Evolutionary conservation across 495 filamentous ascomycete genomes (phyloP).

Genomic region (Annulohypoxylon moriforme): DNA sequence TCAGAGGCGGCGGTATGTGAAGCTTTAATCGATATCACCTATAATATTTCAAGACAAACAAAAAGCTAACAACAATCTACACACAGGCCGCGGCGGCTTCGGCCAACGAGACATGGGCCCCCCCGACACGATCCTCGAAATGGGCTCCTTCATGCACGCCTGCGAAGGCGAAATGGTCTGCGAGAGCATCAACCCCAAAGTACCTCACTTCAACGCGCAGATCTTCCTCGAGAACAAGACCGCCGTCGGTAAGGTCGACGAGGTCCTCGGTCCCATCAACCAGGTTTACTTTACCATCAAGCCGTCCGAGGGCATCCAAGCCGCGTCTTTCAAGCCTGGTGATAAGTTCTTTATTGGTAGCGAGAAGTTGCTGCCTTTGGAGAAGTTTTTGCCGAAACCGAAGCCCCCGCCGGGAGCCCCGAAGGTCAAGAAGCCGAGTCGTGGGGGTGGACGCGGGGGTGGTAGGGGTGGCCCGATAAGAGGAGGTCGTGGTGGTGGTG

Average conservation of each 20-base stretch:
- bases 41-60: background rate
- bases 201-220: constrained; percentile 98
- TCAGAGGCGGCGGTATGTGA: constrained; percentile 41
- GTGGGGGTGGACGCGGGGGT: constrained; percentile 54
- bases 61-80: background rate
- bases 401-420: constrained; percentile 78
- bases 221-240: constrained; percentile 99
- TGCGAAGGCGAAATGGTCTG: constrained; percentile 98
- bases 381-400: constrained; percentile 96
- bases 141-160: constrained; percentile 92
- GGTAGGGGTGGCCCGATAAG: constrained; percentile 58
- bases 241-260: constrained; percentile 90
- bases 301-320: constrained; percentile 92
- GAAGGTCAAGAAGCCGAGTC: constrained; percentile 66
- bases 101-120: constrained; percentile 65
- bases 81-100: constrained; percentile 64
- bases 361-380: constrained; percentile 93
- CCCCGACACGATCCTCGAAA: constrained; percentile 69
- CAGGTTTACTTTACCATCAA: constrained; percentile 99
- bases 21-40: background rate
- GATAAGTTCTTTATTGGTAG: constrained; percentile 97
- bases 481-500: constrained; percentile 46
- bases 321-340: constrained; percentile 90
- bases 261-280: constrained; percentile 94
- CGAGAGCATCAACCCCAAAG: constrained; percentile 91